These are phyloP conservation scores for Acer yangbiense DNA, from an alignment of 345 rosid genomes.

Conservation along the genomic window DNA sequence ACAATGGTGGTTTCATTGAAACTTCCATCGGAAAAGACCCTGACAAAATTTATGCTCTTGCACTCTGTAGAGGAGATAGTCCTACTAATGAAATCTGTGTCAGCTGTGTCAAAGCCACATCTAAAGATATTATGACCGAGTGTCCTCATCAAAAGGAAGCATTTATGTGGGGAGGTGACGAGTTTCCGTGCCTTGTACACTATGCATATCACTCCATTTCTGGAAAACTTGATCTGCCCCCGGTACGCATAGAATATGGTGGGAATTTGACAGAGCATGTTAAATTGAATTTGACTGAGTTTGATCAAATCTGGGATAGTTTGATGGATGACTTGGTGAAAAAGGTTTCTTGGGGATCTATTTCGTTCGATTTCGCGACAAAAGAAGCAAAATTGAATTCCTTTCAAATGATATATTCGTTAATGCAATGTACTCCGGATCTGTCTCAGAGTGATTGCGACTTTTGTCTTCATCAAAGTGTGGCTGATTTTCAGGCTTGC, in stretches of 20 bases:
- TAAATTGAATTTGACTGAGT: slow-evolving; percentile 15
- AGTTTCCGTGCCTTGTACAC: too few species aligned
- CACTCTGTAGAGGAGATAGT: too few species aligned
- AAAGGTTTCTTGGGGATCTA: slow-evolving; percentile 27
- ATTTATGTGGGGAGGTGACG: too few species aligned
- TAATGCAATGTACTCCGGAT: slow-evolving; percentile 63
- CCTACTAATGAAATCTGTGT: too few species aligned
- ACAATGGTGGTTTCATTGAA: too few species aligned
- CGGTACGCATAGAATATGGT: background rate
- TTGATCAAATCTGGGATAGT: slow-evolving; percentile 32
- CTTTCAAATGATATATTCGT: slow-evolving; percentile 27
- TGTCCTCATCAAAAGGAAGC: too few species aligned
- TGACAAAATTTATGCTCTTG: background rate
- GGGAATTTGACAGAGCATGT: background rate
- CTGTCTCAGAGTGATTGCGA: slow-evolving; percentile 35
- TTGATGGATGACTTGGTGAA: slow-evolving; percentile 23
- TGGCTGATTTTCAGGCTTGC: slow-evolving; percentile 16
- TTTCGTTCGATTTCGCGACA: slow-evolving; percentile 36
- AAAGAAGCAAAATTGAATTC: slow-evolving; percentile 25
- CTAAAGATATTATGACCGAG: too few species aligned
- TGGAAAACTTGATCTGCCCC: background rate
- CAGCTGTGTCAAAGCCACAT: too few species aligned
- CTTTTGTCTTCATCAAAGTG: slow-evolving; percentile 29
- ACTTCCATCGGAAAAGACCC: too few species aligned
- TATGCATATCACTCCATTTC: slow-evolving; percentile 27